phyloP scores from a whole-genome alignment of 768 basidiomycete species.

The Trametes cingulata region DNA sequence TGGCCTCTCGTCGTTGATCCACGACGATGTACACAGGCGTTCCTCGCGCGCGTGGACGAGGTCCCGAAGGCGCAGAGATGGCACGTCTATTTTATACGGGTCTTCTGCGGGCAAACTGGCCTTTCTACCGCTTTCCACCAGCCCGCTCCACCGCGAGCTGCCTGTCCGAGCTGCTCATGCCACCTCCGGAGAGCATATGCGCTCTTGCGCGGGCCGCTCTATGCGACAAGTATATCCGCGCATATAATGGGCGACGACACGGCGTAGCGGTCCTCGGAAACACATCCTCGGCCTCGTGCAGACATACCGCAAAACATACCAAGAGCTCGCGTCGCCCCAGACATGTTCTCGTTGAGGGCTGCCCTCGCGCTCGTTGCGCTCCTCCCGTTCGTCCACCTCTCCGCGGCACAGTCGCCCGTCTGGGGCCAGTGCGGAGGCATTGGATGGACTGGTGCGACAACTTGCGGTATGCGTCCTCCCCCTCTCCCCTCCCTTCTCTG shows the following conservation, averaged over 20 bases:
- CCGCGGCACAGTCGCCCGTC: constrained; percentile 24
- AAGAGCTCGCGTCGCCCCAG: too few relatives aligned
- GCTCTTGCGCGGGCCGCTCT: not conserved
- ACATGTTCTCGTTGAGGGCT: constrained; percentile 5
- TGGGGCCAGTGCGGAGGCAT: constrained; percentile 38
- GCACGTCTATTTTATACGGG: not conserved
- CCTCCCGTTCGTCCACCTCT: constrained; percentile 23
- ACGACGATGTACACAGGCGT: not conserved
- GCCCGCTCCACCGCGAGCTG: too few relatives aligned
- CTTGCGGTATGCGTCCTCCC: constrained; percentile 31
- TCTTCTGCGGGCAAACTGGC: constrained; percentile 1
- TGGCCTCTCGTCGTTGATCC: not conserved
- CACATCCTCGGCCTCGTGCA: too few relatives aligned
- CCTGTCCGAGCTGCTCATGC: too few relatives aligned
- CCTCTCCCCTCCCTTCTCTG: constrained; percentile 21
- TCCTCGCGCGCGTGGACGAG: not conserved
- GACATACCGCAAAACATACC: too few relatives aligned
- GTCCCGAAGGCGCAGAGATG: not conserved
- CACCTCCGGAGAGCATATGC: not conserved
- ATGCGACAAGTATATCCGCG: too few relatives aligned
- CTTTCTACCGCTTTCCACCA: not conserved
- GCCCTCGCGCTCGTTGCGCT: constrained; percentile 25
- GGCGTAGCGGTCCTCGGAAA: too few relatives aligned
- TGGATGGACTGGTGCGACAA: constrained; percentile 35
- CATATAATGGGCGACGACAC: too few relatives aligned